Conservation (phyloP, 345 rosid species). For the Aquilaria malaccensis region DNA sequence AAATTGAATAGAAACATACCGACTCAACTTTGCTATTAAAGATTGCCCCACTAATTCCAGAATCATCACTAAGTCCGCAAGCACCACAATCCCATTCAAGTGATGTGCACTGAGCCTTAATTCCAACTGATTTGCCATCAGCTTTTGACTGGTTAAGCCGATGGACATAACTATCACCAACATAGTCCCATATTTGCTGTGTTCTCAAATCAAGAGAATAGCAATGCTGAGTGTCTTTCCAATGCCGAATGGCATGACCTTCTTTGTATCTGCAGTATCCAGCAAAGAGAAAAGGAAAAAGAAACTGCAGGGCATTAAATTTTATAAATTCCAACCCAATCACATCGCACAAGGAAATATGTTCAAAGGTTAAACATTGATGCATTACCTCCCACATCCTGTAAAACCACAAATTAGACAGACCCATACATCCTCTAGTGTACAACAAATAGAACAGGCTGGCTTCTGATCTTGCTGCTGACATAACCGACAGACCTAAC, state of each 20-base stretch:
- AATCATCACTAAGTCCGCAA: constrained; percentile 70
- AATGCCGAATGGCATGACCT: constrained; percentile 81
- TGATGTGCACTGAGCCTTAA: constrained; percentile 44
- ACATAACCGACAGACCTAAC: constrained; percentile 79
- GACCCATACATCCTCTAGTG: constrained; percentile 77
- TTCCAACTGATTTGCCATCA: constrained; percentile 67
- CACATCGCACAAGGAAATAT: background rate
- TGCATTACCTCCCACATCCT: constrained; percentile 87
- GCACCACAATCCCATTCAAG: constrained; percentile 58
- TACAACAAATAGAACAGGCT: constrained; percentile 74
- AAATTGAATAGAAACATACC: constrained; percentile 30
- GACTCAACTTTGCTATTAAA: constrained; percentile 88
- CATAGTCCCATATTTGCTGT: constrained; percentile 96
- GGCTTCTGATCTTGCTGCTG: constrained; percentile 84
- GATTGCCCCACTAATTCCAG: constrained; percentile 71
- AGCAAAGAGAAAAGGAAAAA: constrained; percentile 3
- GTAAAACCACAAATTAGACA: constrained; percentile 91
- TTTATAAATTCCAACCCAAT: constrained; percentile 4
- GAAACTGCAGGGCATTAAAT: background rate
- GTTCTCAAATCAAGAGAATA: constrained; percentile 86
- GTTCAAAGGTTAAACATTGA: background rate
- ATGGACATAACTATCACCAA: constrained; percentile 91
- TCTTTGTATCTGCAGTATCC: constrained; percentile 71
- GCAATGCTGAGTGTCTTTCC: constrained; percentile 87
- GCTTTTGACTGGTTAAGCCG: constrained; percentile 85